phyloP scores from a whole-genome alignment of 306 rosid species.

The Cucurbita moschata region DNA sequence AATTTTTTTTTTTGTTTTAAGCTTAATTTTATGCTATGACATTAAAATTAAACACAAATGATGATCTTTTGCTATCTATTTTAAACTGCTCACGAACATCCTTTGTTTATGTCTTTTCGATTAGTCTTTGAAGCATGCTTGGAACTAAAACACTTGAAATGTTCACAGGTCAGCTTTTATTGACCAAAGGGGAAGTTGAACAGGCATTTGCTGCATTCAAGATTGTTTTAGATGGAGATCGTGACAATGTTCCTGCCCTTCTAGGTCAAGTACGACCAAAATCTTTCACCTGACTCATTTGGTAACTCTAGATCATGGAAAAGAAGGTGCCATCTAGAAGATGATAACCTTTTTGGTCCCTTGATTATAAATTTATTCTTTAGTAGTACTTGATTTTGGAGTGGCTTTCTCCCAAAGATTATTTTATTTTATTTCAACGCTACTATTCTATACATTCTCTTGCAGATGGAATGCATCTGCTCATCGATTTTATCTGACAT shows the following conservation, averaged over 20 bases:
- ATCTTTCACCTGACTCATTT: conserved; percentile 4
- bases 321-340: background rate
- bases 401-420: background rate
- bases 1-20: background rate
- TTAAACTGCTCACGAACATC: background rate
- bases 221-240: conserved; percentile 88
- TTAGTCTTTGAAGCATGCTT: background rate
- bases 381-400: background rate
- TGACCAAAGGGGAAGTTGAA: conserved; percentile 91
- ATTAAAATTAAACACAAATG: background rate
- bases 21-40: background rate
- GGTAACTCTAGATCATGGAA: background rate
- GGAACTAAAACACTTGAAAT: background rate
- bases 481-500: background rate
- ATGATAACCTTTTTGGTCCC: background rate
- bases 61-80: background rate
- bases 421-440: background rate
- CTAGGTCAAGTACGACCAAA: conserved; percentile 60
- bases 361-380: background rate
- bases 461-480: background rate
- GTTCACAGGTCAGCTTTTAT: conserved; percentile 88
- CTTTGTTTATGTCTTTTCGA: background rate
- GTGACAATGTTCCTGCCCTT: conserved; percentile 92
- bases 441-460: background rate
- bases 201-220: conserved; percentile 93